Evolutionary conservation across 768 basidiomycete species (phyloP).

Genomic region (Leccinellum rugosiceps): DNA sequence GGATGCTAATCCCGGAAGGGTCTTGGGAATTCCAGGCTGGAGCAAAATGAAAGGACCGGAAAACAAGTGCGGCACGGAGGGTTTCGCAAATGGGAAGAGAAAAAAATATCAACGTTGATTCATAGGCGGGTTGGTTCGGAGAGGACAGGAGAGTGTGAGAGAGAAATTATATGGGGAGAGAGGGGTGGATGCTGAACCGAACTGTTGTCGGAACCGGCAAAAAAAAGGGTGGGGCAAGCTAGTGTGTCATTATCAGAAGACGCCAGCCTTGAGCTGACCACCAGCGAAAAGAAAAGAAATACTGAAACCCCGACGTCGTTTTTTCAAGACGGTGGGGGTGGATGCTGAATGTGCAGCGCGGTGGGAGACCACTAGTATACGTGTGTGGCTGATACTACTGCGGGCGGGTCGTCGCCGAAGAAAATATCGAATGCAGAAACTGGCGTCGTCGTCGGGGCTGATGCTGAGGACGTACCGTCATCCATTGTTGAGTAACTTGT

Average conservation of each 20-base stretch:
- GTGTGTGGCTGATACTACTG: slow-evolving; percentile 30
- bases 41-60: slow-evolving; percentile 17
- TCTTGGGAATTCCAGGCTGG: slow-evolving; percentile 86
- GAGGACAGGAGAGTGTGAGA: slow-evolving; percentile 13
- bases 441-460: slow-evolving; percentile 62
- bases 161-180: slow-evolving; percentile 23
- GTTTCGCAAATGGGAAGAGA: slow-evolving; percentile 31
- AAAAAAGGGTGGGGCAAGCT: slow-evolving; percentile 11
- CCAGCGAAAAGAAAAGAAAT: slow-evolving; percentile 16
- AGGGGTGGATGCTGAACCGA: slow-evolving; percentile 13
- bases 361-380: slow-evolving; percentile 28
- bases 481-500: slow-evolving; percentile 42
- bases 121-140: slow-evolving; percentile 30
- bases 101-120: slow-evolving; percentile 43
- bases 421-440: slow-evolving; percentile 43
- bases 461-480: slow-evolving; percentile 84
- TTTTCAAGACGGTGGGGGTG: slow-evolving; percentile 18
- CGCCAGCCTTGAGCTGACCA: slow-evolving; percentile 36
- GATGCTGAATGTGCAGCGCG: slow-evolving; percentile 27
- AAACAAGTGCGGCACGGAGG: slow-evolving; percentile 3
- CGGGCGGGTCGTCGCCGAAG: slow-evolving; percentile 35
- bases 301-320: slow-evolving; percentile 26
- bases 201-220: slow-evolving; percentile 11
- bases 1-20: slow-evolving; percentile 72
- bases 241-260: slow-evolving; percentile 14